Evolutionary conservation across 2,329 filamentous ascomycete species (phyloP), one percentile per base, ranked within the genome.

Genomic region (Penicillium concentricum): DNA sequence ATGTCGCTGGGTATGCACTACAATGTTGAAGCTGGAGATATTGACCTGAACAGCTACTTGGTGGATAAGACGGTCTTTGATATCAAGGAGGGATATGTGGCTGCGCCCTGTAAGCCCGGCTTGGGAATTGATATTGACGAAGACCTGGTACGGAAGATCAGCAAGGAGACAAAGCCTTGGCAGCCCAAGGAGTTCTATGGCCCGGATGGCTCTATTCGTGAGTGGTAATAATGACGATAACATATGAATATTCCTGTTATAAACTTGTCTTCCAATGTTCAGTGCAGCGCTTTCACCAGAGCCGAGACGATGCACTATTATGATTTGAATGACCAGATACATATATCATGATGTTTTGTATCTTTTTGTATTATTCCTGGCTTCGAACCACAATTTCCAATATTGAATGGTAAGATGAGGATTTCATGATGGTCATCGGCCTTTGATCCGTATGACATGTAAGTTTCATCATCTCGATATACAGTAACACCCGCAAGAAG

Each of bases 1-100:
- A 91, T 91, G 89, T 87, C 85, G 39, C 68, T 91, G 24, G 89
- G 89, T 0, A 92, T 92, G 67, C 90, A 92, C 69, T 92, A 92
- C 68, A 92, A 92, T 65, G 69, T 74, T 2, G 81, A 82, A 64
- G 82, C 80, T 0, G 85, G 83, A 2, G 80, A 84, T 2, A 79
- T 85, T 61, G 87, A 90, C 66, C 72, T 90, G 50, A 82, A 82
- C n/a, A 87, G 82, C 34, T 91, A 91, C 67, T 77, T 86, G 3
- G 82, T 82, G 60, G 84, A 90, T 59, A 81, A 84, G 0, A 80
- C 82, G 39, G 82, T 90, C 0, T 91, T 87, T 79, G 78, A 85
- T 39, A 83, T 91, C 7, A 77, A 80, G 20, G 81, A 84, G 22
- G 88, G 88, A 0, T 88, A 85, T 66, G 83, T 91, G n/a, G 75